phyloP scores from a whole-genome alignment of 495 filamentous ascomycete species.

The Trypethelium eluteriae region DNA sequence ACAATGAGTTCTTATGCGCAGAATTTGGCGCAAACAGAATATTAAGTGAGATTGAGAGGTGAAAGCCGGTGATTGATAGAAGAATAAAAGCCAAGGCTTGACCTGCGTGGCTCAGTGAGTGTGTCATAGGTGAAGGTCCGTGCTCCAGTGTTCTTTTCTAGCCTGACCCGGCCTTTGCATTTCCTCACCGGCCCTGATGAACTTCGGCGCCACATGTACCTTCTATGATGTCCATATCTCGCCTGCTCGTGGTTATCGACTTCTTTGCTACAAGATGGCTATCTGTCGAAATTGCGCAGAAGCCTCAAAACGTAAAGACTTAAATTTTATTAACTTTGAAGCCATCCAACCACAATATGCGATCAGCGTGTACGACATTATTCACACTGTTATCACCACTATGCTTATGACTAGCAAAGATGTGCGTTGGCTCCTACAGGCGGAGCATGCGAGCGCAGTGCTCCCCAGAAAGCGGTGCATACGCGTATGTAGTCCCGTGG shows the following conservation, averaged over 20 bases:
- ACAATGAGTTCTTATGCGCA: not conserved
- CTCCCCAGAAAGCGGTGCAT: not conserved
- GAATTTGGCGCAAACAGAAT: not conserved
- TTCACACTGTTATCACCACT: not conserved
- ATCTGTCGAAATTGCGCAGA: too few species aligned
- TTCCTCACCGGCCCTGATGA: too few species aligned
- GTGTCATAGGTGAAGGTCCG: not conserved
- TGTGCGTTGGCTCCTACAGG: not conserved
- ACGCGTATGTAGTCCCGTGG: not conserved
- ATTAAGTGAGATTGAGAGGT: not conserved
- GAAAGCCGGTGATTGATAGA: not conserved
- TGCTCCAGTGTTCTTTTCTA: not conserved
- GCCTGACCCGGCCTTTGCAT: not conserved
- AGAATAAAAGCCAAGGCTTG: not conserved
- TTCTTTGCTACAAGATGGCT: too few species aligned
- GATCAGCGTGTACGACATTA: not conserved
- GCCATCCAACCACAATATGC: not conserved
- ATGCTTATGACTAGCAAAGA: not conserved
- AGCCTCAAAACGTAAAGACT: too few species aligned
- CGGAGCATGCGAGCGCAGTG: not conserved
- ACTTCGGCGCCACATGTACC: too few species aligned
- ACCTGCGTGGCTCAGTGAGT: slow-evolving; percentile 4
- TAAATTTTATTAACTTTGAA: not conserved
- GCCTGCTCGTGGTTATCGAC: too few species aligned
- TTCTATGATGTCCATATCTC: too few species aligned